phyloP scores from a whole-genome alignment of 176 grass and related monocot genomes.

The Rhynchospora tenuis region DNA sequence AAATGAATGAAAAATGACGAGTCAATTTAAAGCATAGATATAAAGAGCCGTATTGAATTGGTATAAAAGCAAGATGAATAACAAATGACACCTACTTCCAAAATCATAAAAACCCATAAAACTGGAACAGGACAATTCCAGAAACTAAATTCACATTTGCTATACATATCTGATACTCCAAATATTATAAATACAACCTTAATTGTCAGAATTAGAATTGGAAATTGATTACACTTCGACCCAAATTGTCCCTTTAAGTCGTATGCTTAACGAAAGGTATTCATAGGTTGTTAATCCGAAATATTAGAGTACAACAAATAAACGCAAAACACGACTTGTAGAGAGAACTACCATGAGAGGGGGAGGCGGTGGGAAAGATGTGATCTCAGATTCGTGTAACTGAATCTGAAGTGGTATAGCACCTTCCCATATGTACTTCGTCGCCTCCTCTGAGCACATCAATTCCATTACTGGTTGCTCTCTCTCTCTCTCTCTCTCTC shows the following conservation, averaged over 20 bases:
- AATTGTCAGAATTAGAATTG: not conserved
- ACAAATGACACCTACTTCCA: not conserved
- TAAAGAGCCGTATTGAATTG: not conserved
- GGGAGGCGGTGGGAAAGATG: constrained; percentile 73
- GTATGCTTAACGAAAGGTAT: not conserved
- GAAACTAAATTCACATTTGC: not conserved
- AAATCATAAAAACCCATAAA: not conserved
- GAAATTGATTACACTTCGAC: no score
- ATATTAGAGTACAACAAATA: not conserved
- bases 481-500: constrained; percentile 20
- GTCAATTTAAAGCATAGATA: not conserved
- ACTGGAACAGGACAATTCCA: not conserved
- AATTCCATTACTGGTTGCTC: constrained; percentile 19
- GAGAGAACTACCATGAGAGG: constrained; percentile 54
- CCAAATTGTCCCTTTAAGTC: not conserved
- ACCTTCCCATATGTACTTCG: constrained; percentile 62
- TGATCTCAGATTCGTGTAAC: constrained; percentile 93
- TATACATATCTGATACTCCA: not conserved
- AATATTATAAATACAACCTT: not conserved
- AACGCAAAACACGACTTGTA: not conserved
- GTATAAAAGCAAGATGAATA: not conserved
- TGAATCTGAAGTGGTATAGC: constrained; percentile 91
- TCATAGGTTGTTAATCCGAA: not conserved
- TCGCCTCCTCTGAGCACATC: constrained; percentile 61
- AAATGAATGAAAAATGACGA: constrained; percentile 7